Evolutionary conservation across 2,329 filamentous ascomycete genomes (phyloP).

Genomic region (Aspergillus clavatus): DNA sequence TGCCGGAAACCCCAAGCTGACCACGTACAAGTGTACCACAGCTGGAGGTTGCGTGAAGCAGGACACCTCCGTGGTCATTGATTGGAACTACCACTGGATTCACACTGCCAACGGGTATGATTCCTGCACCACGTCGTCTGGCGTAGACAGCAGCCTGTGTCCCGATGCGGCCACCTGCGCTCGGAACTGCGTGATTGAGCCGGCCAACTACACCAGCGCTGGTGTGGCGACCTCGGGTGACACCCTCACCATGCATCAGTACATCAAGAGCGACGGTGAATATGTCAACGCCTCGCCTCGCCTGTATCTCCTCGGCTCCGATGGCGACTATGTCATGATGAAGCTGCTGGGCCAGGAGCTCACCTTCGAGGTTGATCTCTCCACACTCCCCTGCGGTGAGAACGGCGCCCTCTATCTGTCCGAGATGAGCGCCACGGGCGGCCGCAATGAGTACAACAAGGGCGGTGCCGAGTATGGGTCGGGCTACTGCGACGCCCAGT

Average conservation of each 20-base stretch:
- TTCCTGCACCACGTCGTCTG: background rate
- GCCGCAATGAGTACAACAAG: background rate
- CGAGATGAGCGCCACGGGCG: background rate
- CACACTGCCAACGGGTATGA: background rate
- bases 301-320: background rate
- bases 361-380: background rate
- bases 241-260: background rate
- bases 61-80: background rate
- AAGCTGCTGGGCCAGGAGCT: background rate
- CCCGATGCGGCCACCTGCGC: background rate
- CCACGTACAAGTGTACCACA: background rate
- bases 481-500: background rate
- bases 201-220: background rate
- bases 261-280: background rate
- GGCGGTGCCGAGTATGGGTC: background rate
- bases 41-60: background rate
- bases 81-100: background rate
- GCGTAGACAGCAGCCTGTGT: background rate
- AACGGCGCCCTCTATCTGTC: background rate
- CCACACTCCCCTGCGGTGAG: background rate
- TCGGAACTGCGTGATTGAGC: background rate
- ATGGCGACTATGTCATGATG: background rate
- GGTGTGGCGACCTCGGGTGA: background rate
- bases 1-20: background rate
- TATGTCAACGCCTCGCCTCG: background rate